phyloP scores from a whole-genome alignment of 73 alveolate species.

The Paramecium caudatum region DNA sequence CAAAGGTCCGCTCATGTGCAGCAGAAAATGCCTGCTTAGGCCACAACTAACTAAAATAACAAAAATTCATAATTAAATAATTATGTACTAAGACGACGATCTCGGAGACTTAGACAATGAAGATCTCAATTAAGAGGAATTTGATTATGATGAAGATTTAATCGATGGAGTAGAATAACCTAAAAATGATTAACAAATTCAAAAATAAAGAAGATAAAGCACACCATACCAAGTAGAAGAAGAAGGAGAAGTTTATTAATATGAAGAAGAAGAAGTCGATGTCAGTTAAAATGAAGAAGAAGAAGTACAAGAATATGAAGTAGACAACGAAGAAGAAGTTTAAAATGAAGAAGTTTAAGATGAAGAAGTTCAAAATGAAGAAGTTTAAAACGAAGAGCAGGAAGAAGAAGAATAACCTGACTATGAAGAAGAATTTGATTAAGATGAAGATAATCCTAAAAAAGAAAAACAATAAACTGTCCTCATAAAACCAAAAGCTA shows the following conservation, averaged over 20 bases:
- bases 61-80: slow-evolving; percentile 32
- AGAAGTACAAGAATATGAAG: not conserved
- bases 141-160: slow-evolving; percentile 21
- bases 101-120: slow-evolving; percentile 1
- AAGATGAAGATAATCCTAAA: not conserved
- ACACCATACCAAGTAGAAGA: slow-evolving; percentile 13
- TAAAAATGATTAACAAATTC: not conserved
- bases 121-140: not conserved
- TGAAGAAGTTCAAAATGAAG: slow-evolving; percentile 3
- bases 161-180: slow-evolving; percentile 1
- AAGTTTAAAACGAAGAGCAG: slow-evolving; percentile 3
- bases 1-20: slow-evolving; percentile 34
- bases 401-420: not conserved
- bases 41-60: slow-evolving; percentile 9
- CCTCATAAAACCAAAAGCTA: not conserved
- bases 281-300: no score
- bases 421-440: slow-evolving; percentile 5
- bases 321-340: not conserved
- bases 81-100: not conserved
- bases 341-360: not conserved
- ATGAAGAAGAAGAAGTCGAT: slow-evolving; percentile 18
- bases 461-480: not conserved
- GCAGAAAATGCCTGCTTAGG: not conserved
- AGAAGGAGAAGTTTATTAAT: slow-evolving; percentile 39
- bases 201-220: not conserved